phyloP scores from a whole-genome alignment of 352 stramenopile genomes.

The Phytophthora quininea region DNA sequence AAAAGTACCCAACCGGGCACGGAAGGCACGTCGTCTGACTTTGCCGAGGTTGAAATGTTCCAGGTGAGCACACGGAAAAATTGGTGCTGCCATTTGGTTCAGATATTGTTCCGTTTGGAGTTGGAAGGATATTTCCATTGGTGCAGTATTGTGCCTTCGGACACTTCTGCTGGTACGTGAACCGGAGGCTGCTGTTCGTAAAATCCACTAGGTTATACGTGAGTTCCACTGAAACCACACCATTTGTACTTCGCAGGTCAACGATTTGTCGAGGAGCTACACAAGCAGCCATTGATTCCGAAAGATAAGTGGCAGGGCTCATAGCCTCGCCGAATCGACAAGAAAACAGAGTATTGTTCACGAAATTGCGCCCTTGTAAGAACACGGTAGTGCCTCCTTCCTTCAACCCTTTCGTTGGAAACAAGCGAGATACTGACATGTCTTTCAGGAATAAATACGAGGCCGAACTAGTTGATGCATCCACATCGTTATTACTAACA shows the following conservation, averaged over 20 bases:
- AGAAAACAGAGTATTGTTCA: slow-evolving; percentile 86
- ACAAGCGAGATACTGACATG: slow-evolving; percentile 77
- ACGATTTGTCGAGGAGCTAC: slow-evolving; percentile 68
- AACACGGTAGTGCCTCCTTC: slow-evolving; percentile 89
- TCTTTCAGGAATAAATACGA: slow-evolving; percentile 89
- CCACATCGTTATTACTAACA: slow-evolving; percentile 85
- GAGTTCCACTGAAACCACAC: slow-evolving; percentile 79
- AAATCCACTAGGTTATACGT: slow-evolving; percentile 89
- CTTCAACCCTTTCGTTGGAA: slow-evolving; percentile 75
- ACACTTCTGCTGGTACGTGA: slow-evolving; percentile 77
- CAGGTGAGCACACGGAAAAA: slow-evolving; percentile 94
- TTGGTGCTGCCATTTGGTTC: slow-evolving; percentile 68
- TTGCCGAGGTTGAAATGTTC: slow-evolving; percentile 92
- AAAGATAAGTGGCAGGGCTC: slow-evolving; percentile 83
- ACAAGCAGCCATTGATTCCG: slow-evolving; percentile 77
- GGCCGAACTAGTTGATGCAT: slow-evolving; percentile 46
- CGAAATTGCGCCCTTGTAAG: slow-evolving; percentile 93
- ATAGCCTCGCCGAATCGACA: slow-evolving; percentile 88
- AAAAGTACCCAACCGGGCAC: slow-evolving; percentile 96
- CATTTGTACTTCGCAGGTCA: slow-evolving; percentile 47
- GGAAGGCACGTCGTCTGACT: slow-evolving; percentile 80
- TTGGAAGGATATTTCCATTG: slow-evolving; percentile 58
- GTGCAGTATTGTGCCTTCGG: slow-evolving; percentile 66
- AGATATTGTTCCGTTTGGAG: slow-evolving; percentile 91
- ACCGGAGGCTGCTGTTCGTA: slow-evolving; percentile 68